Conservation (phyloP, 345 rosid genomes). For the Populus davidiana region DNA sequence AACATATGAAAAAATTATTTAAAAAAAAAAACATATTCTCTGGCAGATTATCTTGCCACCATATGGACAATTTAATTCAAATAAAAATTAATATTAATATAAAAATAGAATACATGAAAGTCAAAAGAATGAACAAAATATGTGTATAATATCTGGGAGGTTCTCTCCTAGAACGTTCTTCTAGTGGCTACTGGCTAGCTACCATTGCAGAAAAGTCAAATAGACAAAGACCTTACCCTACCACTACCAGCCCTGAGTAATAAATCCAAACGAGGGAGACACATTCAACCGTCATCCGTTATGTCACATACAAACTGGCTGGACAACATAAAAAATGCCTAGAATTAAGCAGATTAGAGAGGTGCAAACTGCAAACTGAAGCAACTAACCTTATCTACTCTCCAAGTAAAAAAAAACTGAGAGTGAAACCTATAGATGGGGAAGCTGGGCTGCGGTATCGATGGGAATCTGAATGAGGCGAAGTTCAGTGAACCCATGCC, state of each 20-base stretch:
- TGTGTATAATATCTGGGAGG: neutral
- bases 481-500: slow-evolving; percentile 72
- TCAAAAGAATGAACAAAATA: neutral
- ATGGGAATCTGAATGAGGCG: slow-evolving; percentile 57
- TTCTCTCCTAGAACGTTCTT: neutral
- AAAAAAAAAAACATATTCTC: no score
- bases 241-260: neutral
- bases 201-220: neutral
- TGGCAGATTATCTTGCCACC: no score
- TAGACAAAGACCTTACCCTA: neutral
- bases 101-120: no score
- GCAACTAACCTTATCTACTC: neutral
- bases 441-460: slow-evolving; percentile 57
- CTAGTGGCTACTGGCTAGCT: neutral
- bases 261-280: neutral
- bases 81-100: no score
- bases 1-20: no score
- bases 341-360: neutral
- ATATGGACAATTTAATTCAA: no score
- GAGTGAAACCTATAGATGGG: slow-evolving; percentile 26
- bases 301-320: neutral
- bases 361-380: neutral
- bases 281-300: neutral
- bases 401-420: neutral
- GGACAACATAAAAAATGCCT: neutral